These are phyloP conservation scores for Sclerotinia minor DNA, from an alignment of 2,329 filamentous ascomycete genomes.

Conservation along the genomic window DNA sequence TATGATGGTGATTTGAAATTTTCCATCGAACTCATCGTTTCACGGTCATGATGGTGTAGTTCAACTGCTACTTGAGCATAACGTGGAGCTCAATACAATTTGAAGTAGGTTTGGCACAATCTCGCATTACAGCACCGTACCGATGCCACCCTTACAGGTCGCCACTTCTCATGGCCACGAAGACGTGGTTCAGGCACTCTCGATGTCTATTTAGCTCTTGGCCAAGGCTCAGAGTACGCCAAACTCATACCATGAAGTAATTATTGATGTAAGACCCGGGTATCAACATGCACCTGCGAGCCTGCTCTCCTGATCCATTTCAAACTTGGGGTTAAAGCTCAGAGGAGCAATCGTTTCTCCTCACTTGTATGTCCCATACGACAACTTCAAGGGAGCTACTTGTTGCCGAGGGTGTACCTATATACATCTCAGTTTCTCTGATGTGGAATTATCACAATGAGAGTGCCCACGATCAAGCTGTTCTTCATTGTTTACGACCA, in stretches of 20 bases:
- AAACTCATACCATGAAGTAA: not conserved
- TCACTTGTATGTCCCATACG: not conserved
- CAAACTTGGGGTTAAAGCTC: not conserved
- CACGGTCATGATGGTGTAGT: not conserved
- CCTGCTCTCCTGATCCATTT: not conserved
- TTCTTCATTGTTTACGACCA: no score
- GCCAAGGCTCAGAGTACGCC: not conserved
- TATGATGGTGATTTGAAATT: no score
- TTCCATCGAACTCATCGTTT: not conserved
- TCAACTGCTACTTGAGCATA: not conserved
- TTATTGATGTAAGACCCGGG: not conserved
- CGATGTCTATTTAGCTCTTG: not conserved
- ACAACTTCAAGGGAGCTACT: not conserved
- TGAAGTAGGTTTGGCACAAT: no score
- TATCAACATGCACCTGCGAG: not conserved
- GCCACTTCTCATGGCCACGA: not conserved
- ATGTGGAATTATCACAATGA: no score
- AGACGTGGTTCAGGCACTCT: not conserved
- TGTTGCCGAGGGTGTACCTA: not conserved
- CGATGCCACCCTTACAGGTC: not conserved
- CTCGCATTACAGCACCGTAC: not conserved
- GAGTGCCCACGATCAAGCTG: no score
- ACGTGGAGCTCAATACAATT: no score
- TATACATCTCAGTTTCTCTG: not conserved
- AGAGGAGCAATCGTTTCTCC: not conserved